These are phyloP conservation scores for Psilocybe sp. DNA, from an alignment of 768 basidiomycete genomes.

Conservation along the genomic window DNA sequence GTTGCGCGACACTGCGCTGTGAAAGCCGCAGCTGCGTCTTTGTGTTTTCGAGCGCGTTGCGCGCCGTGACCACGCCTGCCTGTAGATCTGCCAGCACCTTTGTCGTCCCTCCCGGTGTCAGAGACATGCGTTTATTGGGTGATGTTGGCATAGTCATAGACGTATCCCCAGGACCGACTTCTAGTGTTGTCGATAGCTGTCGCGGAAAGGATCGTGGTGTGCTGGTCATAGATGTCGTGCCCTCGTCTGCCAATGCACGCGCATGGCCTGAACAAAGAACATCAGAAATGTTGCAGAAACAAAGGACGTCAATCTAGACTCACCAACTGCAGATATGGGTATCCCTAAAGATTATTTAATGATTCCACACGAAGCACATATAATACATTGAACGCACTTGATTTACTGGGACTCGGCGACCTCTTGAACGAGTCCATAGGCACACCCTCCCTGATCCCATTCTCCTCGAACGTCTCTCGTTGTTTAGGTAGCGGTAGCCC, in stretches of 20 bases:
- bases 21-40: conserved; percentile 77
- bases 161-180: conserved; percentile 32
- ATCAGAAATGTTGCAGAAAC: conserved; percentile 13
- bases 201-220: conserved; percentile 24
- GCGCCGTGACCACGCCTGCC: conserved; percentile 74
- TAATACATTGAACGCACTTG: conserved; percentile 54
- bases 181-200: too few species aligned
- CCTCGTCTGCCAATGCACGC: conserved; percentile 76
- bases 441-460: conserved; percentile 69
- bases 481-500: conserved; percentile 67
- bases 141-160: conserved; percentile 46
- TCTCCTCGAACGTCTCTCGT: conserved; percentile 42
- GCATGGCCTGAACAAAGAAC: conserved; percentile 63
- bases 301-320: conserved; percentile 29
- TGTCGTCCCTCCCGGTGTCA: conserved; percentile 78
- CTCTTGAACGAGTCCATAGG: conserved; percentile 53
- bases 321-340: conserved; percentile 76
- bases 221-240: conserved; percentile 31
- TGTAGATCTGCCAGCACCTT: conserved; percentile 88
- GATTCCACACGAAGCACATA: conserved; percentile 5
- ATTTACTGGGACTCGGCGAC: conserved; percentile 69
- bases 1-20: conserved; percentile 79
- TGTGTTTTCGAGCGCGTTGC: conserved; percentile 83
- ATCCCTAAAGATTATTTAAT: conserved; percentile 48
- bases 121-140: conserved; percentile 51